A percentile compares a stretch with the other conserved stretches of the same genome.
These are phyloP conservation scores for Monilinia polystroma DNA, from an alignment of 2,329 filamentous ascomycete species.

Conservation along the genomic window DNA sequence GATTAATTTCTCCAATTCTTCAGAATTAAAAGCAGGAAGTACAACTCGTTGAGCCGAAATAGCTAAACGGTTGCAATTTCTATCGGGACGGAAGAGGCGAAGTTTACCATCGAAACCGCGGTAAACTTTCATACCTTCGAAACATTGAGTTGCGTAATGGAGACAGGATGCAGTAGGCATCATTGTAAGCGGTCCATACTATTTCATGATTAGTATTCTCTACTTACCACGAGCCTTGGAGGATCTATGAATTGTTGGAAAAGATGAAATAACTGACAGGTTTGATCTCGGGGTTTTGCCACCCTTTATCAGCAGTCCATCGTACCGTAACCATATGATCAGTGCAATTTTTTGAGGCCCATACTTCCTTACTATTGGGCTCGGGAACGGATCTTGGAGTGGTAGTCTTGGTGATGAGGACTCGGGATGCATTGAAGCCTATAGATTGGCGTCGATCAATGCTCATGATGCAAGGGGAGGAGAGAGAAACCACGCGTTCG, in stretches of 20 bases:
- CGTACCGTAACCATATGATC: constrained; percentile 77
- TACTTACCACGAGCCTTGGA: neutral
- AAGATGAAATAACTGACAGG: constrained; percentile 58
- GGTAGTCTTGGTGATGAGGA: constrained; percentile 52
- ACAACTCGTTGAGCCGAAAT: too few relatives aligned
- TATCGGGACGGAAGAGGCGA: too few relatives aligned
- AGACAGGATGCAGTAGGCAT: constrained; percentile 27
- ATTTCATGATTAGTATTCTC: neutral
- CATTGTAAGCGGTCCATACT: constrained; percentile 19
- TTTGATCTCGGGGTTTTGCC: constrained; percentile 68
- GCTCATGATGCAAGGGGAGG: neutral
- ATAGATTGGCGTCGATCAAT: neutral
- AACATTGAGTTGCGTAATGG: constrained; percentile 27
- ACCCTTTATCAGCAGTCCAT: constrained; percentile 66
- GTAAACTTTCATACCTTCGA: constrained; percentile 64
- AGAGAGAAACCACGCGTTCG: constrained; percentile 2
- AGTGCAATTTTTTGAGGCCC: constrained; percentile 49
- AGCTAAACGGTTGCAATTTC: too few relatives aligned
- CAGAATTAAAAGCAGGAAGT: too few relatives aligned
- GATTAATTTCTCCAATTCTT: too few relatives aligned
- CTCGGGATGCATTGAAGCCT: constrained; percentile 56
- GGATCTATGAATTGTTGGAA: neutral
- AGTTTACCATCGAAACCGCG: constrained; percentile 53
- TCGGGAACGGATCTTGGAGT: constrained; percentile 50
- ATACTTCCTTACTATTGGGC: constrained; percentile 25